A percentile compares a stretch with the other conserved stretches of the same genome.
Evolutionary conservation across 1,284 basidiomycete species (phyloP).

Genomic region (Marasmius oreades): DNA sequence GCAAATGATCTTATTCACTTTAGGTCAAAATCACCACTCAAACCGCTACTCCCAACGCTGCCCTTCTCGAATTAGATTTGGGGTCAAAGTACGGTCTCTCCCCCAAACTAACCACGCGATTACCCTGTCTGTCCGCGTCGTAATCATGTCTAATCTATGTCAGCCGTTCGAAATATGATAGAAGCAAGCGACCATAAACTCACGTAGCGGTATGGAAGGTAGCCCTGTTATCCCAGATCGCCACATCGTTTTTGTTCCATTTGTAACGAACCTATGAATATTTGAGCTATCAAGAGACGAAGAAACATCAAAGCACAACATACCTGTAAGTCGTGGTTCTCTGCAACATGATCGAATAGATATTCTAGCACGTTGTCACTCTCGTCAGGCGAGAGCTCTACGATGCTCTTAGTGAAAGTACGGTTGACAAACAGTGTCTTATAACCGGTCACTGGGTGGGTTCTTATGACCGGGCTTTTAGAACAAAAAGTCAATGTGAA

Average conservation of each 20-base stretch:
- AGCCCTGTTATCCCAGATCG: slow-evolving; percentile 54
- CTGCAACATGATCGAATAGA: slow-evolving; percentile 42
- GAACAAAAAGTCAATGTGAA: background rate
- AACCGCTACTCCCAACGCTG: slow-evolving; percentile 29
- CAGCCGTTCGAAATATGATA: slow-evolving; percentile 5
- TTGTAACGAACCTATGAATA: slow-evolving; percentile 36
- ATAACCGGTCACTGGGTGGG: slow-evolving; percentile 64
- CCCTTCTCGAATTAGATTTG: slow-evolving; percentile 42
- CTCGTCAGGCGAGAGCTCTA: slow-evolving; percentile 58
- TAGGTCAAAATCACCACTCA: background rate
- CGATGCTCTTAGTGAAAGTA: slow-evolving; percentile 61
- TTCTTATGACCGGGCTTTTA: slow-evolving; percentile 44
- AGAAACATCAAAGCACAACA: slow-evolving; percentile 38
- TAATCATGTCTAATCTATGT: slow-evolving; percentile 43
- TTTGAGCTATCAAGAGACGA: background rate
- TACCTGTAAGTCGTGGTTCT: slow-evolving; percentile 67
- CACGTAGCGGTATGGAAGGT: slow-evolving; percentile 53
- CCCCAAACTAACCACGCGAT: slow-evolving; percentile 60
- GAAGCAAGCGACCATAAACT: slow-evolving; percentile 13
- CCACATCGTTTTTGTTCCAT: slow-evolving; percentile 47
- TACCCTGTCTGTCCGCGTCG: slow-evolving; percentile 43
- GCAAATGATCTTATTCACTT: no score
- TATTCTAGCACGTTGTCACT: slow-evolving; percentile 48
- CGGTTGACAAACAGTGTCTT: slow-evolving; percentile 65
- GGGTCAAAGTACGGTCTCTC: slow-evolving; percentile 62